Percentiles rank a stretch among this genome's conserved stretches.
phyloP scores from a whole-genome alignment of 2,329 filamentous ascomycete species.

The Paracorniculantispora psalliotae region DNA sequence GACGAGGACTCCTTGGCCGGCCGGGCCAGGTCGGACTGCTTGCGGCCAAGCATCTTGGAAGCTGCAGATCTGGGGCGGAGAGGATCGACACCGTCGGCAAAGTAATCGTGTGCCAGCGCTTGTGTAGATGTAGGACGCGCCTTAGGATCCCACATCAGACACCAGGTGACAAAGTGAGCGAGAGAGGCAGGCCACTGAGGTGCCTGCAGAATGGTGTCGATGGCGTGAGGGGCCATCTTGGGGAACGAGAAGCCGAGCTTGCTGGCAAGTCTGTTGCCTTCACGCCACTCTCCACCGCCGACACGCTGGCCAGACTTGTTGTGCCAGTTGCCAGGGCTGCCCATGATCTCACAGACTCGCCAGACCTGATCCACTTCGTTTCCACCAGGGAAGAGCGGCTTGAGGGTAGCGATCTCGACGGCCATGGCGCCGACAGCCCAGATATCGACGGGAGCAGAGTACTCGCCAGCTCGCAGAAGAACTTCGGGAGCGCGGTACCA shows the following conservation, averaged over 20 bases:
- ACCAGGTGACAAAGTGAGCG: constrained; percentile 95
- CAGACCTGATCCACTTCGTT: constrained; percentile 99
- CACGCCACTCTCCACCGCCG: constrained; percentile 95
- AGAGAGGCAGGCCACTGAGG: constrained; percentile 89
- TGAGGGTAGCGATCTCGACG: constrained; percentile 92
- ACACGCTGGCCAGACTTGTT: constrained; percentile 83
- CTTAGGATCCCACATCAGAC: constrained; percentile 97
- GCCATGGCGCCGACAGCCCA: constrained; percentile 99
- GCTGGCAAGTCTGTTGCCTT: constrained; percentile 84
- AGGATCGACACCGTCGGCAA: constrained; percentile 85
- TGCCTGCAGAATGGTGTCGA: constrained; percentile 86
- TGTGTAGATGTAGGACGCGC: constrained; percentile 85
- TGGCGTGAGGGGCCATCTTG: constrained; percentile 96
- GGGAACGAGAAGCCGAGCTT: constrained; percentile 98
- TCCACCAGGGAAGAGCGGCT: constrained; percentile 92
- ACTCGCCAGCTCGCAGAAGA: constrained; percentile 86
- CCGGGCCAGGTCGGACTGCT: constrained; percentile 78
- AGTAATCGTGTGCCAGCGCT: constrained; percentile 94
- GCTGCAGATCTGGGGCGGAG: constrained; percentile 86
- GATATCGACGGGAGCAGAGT: constrained; percentile 95
- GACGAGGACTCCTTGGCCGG: constrained; percentile 56
- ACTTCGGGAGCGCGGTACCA: constrained; percentile 99
- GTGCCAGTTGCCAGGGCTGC: constrained; percentile 96
- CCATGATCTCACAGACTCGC: constrained; percentile 99
- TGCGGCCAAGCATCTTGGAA: constrained; percentile 78